Evolutionary conservation across 352 stramenopile species (phyloP), one percentile per base, ranked within the genome.

Genomic region (Pythium guiyangense): DNA sequence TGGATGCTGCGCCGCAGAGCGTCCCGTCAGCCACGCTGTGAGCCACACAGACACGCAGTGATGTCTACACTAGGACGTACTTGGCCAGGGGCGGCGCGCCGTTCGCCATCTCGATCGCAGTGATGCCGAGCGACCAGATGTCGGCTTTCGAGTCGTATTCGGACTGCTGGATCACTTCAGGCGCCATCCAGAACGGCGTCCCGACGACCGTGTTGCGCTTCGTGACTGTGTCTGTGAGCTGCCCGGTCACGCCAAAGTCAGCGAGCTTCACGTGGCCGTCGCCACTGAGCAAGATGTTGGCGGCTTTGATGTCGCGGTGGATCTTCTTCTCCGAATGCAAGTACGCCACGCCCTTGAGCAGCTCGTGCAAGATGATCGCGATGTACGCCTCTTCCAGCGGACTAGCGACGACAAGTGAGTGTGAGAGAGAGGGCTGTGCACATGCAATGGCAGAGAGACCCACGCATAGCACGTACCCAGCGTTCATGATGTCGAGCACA

Each of bases 91-190:
- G 97, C 49, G 97, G 97, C 40, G 92, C 79, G 15, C 96, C 96
- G 66, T 99, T 97, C 2, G 96, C 96, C 89, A 99, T 97, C 78
- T 99, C 97, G 63, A 99, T 99, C 8, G 88, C 84, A 6, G 97
- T 99, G 70, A 99, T 99, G 25, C 97, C 97, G 40, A 99, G 72
- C 35, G 85, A 98, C 97, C 97, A 99, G 49, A 99, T 97, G 75
- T 99, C 97, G 11, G 96, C 96, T 70, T 97, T 92, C 56, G 88
- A 97, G 73, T 99, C 95, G 73, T 99, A 99, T 51, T 88, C 63
- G 18, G 74, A 86, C 59, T 92, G 77, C 63, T 90, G 76, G 53
- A 92, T 90, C 17, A 91, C 79, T 61, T 90, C 79, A 11, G 80
- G 96, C 2, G 94, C 94, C 94, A 99, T 99, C 96, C 96, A 99